Base-by-base conservation (phyloP, 208 protist genomes). In the Leishmania amazonensis region DNA sequence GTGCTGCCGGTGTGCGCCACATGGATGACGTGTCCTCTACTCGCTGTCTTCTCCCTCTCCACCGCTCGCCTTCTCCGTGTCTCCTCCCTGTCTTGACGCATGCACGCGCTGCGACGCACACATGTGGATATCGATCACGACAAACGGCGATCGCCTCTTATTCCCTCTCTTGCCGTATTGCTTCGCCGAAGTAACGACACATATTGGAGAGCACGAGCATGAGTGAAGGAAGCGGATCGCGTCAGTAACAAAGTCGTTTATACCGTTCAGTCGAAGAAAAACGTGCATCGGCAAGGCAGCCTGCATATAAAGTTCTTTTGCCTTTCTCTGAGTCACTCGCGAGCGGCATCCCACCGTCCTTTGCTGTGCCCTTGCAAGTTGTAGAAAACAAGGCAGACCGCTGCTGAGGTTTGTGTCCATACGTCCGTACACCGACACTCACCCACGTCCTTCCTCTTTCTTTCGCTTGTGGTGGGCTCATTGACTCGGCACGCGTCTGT, bases 151-250 rank as follows among this genome's bases (percentile, higher is more conserved):
- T n/a, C 21, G 11, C 68, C 21, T 73, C 8, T 5, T 40, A 24
- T 40, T 40, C 21, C 31, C 13, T 67, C 31, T 38, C 62, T 67
- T 21, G 28, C 8, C 15, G 7, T 67, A 9, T 40, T 38, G 62
- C 62, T 31, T 35, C 31, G 15, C 31, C n/a, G 68, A 51, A 73
- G 68, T 73, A 73, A 51, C 68, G 68, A 73, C 68, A 73, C 68
- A 38, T 31, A 38, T 73, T 3, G 40, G 42, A 73, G 40, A 31
- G 21, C 45, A 73, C 11, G 68, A 35, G 68, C 68, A n/a, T 31
- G 51, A 73, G 35, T 6, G 9, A 73, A 67, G n/a, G 31, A 35
- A 38, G 62, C 31, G 31, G 31, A n/a, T n/a, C 3, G 15, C 31
- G 31, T 21, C 31, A 35, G 31, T 17, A n/a, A n/a, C 62, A 38